Evolutionary conservation across 108 stramenopile species (phyloP), one percentile per base, ranked within the genome.

Genomic region (Nitzschia sp.): DNA sequence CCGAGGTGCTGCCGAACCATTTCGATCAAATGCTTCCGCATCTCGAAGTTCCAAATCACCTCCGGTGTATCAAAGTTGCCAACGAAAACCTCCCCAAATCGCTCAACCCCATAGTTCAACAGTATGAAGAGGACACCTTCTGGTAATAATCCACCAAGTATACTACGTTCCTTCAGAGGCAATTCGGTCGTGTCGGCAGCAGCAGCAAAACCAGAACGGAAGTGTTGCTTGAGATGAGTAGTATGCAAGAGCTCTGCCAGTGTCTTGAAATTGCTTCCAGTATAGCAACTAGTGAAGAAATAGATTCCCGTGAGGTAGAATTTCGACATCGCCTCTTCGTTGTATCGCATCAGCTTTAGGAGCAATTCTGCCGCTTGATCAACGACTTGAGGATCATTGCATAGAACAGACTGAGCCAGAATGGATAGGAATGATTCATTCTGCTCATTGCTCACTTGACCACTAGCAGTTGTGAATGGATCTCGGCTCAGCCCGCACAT

Each of bases 1-100:
- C 92, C 92, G 1, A 94, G 66, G 72, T 94, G 92, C 59, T 94
- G 86, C 2, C 80, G 60, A 15, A 90, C 67, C 87, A 90, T 88
- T 36, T 88, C 85, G 27, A 89, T 79, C 54, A 90, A 31, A 59
- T 88, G 87, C 59, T 74, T 79, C 41, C 92, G 57, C 89, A 88
- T 87, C 15, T 86, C 84, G 45, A 81, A 69, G 58, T 75, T 79
- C 92, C 92, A 94, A 47, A 94, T 90, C 1, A 94, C 92, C 68
- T 94, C 92, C 23, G 92, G 92, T 22, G 83, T 88, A 66, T 94
- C 86, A 36, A 74, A 77, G 48, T 85, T 72, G 46, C 82, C 80
- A 41, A 86, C 73, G 63, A 90, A 90, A 4, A 84, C 62, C 9
- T 88, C 83, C 11, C 73, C 66, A 50, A 90, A 94, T 34, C 75